phyloP scores from a whole-genome alignment of 148 eudicot genomes.

The Rhododendron simsii region DNA sequence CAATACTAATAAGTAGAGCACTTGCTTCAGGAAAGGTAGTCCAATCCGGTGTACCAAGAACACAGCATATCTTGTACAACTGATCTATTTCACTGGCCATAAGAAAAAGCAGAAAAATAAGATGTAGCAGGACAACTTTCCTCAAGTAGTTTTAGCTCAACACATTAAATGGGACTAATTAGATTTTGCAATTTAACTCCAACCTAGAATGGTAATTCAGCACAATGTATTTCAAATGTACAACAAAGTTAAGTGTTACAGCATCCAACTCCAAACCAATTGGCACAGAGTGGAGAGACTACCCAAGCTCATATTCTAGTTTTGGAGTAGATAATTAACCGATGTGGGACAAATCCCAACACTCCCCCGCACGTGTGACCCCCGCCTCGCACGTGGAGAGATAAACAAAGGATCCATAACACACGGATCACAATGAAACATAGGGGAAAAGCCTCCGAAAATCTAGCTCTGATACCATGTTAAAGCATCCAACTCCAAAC shows the following conservation, averaged over 20 bases:
- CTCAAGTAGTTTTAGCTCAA: background rate
- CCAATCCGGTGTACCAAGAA: conserved; percentile 83
- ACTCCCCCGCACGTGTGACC: too few species aligned
- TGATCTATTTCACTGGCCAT: conserved; percentile 87
- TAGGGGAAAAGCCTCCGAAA: too few species aligned
- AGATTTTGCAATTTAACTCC: background rate
- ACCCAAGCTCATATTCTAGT: too few species aligned
- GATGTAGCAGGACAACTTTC: background rate
- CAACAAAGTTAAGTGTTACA: background rate
- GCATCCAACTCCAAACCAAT: too few species aligned
- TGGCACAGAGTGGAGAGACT: too few species aligned
- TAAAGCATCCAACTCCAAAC: too few species aligned
- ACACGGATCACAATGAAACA: too few species aligned
- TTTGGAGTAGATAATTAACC: too few species aligned
- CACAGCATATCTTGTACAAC: conserved; percentile 83
- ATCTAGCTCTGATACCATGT: too few species aligned
- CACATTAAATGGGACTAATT: background rate
- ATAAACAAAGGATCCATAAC: too few species aligned
- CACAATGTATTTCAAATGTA: background rate
- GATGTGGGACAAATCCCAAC: too few species aligned
- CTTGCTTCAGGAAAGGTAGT: conserved; percentile 57
- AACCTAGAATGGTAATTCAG: background rate
- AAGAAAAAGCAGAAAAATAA: conserved; percentile 2
- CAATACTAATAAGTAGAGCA: conserved; percentile 45
- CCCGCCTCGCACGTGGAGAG: too few species aligned